These are phyloP conservation scores for Starmerella powellii DNA, from an alignment of 805 yeast species.

Conservation along the genomic window DNA sequence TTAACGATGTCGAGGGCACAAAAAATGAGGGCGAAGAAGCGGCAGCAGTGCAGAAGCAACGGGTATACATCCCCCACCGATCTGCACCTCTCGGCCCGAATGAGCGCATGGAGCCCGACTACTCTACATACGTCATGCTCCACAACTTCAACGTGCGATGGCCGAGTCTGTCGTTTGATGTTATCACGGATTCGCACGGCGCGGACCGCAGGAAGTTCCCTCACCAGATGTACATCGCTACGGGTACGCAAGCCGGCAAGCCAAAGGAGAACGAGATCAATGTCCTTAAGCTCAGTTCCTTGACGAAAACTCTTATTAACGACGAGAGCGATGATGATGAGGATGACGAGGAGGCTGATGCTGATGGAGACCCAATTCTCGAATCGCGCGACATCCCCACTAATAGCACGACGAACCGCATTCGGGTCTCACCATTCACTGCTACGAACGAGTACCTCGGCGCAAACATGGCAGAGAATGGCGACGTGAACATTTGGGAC, in stretches of 20 bases:
- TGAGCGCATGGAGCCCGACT: slow-evolving; percentile 93
- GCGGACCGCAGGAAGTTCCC: slow-evolving; percentile 82
- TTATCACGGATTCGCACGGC: slow-evolving; percentile 78
- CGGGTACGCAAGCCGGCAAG: slow-evolving; percentile 87
- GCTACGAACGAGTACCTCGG: slow-evolving; percentile 70
- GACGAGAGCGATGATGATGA: slow-evolving; percentile 74
- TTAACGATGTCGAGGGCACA: slow-evolving; percentile 38
- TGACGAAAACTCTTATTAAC: slow-evolving; percentile 75
- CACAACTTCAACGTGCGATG: slow-evolving; percentile 89
- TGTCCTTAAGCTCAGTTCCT: slow-evolving; percentile 67
- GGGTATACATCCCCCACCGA: slow-evolving; percentile 72
- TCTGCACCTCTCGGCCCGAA: slow-evolving; percentile 87
- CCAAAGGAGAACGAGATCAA: slow-evolving; percentile 81
- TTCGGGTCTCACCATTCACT: slow-evolving; percentile 66
- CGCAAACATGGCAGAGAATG: slow-evolving; percentile 80
- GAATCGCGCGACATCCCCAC: slow-evolving; percentile 73
- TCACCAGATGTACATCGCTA: slow-evolving; percentile 68
- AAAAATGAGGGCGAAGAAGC: slow-evolving; percentile 29
- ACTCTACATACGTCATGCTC: slow-evolving; percentile 88
- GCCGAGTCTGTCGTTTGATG: slow-evolving; percentile 90
- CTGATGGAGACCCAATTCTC: slow-evolving; percentile 69
- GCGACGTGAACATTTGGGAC: slow-evolving; percentile 81
- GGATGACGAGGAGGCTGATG: slow-evolving; percentile 60
- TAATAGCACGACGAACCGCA: slow-evolving; percentile 75
- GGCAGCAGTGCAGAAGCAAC: slow-evolving; percentile 26